Conservation (phyloP, 352 stramenopile genomes). For the Plasmopara muralis region DNA sequence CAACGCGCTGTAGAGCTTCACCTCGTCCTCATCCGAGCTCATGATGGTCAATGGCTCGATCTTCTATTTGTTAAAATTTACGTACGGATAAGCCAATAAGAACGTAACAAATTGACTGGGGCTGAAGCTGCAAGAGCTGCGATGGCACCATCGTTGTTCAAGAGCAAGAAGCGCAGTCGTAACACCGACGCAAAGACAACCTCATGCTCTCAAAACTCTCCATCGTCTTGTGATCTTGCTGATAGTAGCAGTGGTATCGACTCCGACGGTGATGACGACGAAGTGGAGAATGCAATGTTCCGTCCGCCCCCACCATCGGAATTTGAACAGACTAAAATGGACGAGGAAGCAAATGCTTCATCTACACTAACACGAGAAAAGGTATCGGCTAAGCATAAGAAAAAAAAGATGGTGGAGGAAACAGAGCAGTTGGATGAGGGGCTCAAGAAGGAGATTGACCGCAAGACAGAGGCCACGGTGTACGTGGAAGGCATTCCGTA, state of each 20-base stretch:
- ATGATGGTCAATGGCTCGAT: conserved; percentile 8
- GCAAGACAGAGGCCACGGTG: conserved; percentile 80
- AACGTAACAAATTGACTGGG: conserved; percentile 17
- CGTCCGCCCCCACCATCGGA: conserved; percentile 30
- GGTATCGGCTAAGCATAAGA: conserved; percentile 51
- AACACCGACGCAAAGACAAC: conserved; percentile 1
- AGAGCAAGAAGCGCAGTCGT: conserved; percentile 27
- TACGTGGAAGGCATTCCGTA: conserved; percentile 97
- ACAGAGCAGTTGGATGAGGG: conserved; percentile 23
- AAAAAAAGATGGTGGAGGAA: conserved; percentile 19
- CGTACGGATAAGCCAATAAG: conserved; percentile 14
- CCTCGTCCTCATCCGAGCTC: conserved; percentile 44
- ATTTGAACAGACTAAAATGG: conserved; percentile 7
- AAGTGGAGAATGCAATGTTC: conserved; percentile 75
- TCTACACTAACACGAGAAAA: conserved; percentile 8
- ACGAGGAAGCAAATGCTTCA: conserved; percentile 13
- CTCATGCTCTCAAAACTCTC: neutral
- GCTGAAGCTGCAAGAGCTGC: conserved; percentile 11
- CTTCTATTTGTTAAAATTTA: conserved; percentile 13
- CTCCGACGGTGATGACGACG: conserved; percentile 43
- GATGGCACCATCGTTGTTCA: conserved; percentile 20
- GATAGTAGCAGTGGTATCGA: conserved; percentile 9
- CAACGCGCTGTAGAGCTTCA: conserved; percentile 71
- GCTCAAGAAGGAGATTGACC: conserved; percentile 52
- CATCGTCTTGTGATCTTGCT: conserved; percentile 6